Evolutionary conservation across 23 red algal species (phyloP).

Genomic region (Gracilaria vermiculophylla): DNA sequence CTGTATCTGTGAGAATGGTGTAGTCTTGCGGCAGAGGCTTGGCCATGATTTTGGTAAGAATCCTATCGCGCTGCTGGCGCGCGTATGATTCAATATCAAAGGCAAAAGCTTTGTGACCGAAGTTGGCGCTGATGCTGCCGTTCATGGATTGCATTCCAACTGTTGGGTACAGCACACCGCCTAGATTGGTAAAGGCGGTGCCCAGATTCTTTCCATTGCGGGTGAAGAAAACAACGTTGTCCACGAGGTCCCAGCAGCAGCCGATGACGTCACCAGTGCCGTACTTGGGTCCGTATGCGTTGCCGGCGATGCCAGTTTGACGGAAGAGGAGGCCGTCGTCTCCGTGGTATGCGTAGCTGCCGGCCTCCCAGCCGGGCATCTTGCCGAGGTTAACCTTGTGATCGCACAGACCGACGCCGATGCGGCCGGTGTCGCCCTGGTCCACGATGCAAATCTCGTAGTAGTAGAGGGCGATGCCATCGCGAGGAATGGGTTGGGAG

Average conservation of each 20-base stretch:
- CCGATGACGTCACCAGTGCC: conserved; percentile 88
- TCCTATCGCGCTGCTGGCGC: conserved; percentile 43
- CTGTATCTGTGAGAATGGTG: conserved; percentile 30
- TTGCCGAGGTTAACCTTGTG: conserved; percentile 76
- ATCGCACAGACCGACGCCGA: conserved; percentile 89
- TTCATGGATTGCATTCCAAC: conserved; percentile 89
- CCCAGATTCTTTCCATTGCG: conserved; percentile 84
- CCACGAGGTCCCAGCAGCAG: conserved; percentile 90
- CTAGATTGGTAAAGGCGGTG: conserved; percentile 73
- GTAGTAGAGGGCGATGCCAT: conserved; percentile 82
- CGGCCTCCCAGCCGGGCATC: conserved; percentile 93
- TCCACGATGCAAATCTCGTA: conserved; percentile 87
- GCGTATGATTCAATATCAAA: conserved; percentile 90
- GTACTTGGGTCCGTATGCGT: conserved; percentile 91
- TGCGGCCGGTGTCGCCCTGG: conserved; percentile 79
- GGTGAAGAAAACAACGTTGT: conserved; percentile 91
- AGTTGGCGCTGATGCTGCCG: conserved; percentile 85
- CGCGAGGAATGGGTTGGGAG: conserved; percentile 51
- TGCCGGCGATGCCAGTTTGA: conserved; percentile 75
- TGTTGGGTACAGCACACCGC: conserved; percentile 76
- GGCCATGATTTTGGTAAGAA: conserved; percentile 28
- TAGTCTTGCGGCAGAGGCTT: conserved; percentile 42
- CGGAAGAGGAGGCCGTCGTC: conserved; percentile 95
- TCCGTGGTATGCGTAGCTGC: conserved; percentile 88
- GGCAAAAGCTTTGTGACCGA: conserved; percentile 75